Evolutionary conservation across 345 rosid species (phyloP).

Genomic region (Corymbia maculata): DNA sequence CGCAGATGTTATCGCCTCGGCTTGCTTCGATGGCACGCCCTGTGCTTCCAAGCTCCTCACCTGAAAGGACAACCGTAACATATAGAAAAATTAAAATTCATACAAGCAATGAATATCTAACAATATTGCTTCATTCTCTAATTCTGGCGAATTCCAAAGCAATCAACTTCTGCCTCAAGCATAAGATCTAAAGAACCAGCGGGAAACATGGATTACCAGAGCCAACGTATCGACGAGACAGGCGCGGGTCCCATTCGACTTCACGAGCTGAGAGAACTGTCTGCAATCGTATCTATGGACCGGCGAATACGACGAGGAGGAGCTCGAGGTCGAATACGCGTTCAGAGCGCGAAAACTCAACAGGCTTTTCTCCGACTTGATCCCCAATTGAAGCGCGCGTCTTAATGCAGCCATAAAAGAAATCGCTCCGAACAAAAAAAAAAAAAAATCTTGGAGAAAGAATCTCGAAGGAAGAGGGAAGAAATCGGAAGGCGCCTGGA

Average conservation of each 20-base stretch:
- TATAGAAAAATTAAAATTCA: too few relatives aligned
- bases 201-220: conserved; percentile 29
- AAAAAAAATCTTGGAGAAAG: background rate
- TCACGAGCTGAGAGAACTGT: conserved; percentile 51
- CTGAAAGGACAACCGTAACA: conserved; percentile 7
- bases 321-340: background rate
- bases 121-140: background rate
- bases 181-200: background rate
- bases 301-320: background rate
- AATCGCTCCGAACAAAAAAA: background rate
- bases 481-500: background rate
- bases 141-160: background rate
- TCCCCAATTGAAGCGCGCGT: conserved; percentile 31
- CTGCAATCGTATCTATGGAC: conserved; percentile 13
- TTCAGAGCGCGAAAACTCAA: conserved; percentile 11
- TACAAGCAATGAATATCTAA: background rate
- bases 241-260: conserved; percentile 59
- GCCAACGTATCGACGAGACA: conserved; percentile 94
- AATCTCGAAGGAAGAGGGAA: background rate
- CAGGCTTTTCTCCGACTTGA: conserved; percentile 11
- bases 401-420: conserved; percentile 36
- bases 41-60: conserved; percentile 85
- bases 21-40: conserved; percentile 89
- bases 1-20: conserved; percentile 84
- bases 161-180: background rate